Percentiles rank a stretch among this genome's conserved stretches.
Evolutionary conservation across 164 flowering plant species (phyloP).

Genomic region (Chimonanthus praecox): DNA sequence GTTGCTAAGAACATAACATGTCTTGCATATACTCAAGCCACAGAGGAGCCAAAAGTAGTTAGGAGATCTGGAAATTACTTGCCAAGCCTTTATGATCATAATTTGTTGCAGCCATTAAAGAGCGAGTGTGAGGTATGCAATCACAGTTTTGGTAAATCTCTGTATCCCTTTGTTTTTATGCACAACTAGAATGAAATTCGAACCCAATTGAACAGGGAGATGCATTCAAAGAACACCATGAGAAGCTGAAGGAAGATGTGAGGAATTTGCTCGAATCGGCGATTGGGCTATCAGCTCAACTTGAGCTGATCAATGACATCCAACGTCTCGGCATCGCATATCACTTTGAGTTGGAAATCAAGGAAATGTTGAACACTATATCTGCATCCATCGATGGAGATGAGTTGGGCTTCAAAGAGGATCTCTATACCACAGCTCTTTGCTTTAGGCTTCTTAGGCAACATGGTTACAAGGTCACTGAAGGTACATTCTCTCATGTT

Average conservation of each 20-base stretch:
- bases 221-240: no score
- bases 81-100: not conserved
- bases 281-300: not conserved
- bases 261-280: not conserved
- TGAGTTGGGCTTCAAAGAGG: not conserved
- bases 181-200: no score
- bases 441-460: slow-evolving; percentile 12
- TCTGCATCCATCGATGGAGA: not conserved
- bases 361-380: not conserved
- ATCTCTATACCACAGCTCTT: slow-evolving; percentile 4
- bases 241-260: not conserved
- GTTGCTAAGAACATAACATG: no score
- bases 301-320: slow-evolving; percentile 12
- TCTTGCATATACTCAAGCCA: not conserved
- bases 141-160: no score
- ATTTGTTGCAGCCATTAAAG: not conserved
- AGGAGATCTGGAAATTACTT: not conserved
- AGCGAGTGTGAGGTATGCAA: not conserved
- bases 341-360: slow-evolving; percentile 14
- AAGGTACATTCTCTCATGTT: not conserved
- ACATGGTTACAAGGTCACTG: slow-evolving; percentile 4
- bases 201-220: no score
- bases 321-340: slow-evolving; percentile 9
- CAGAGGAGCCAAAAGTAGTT: not conserved
- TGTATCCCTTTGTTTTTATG: no score